Percentiles rank a stretch among this genome's conserved stretches.
Evolutionary conservation across 192 early-diverging fungal genomes (phyloP).

Genomic region (Helicostylum pulchrum): DNA sequence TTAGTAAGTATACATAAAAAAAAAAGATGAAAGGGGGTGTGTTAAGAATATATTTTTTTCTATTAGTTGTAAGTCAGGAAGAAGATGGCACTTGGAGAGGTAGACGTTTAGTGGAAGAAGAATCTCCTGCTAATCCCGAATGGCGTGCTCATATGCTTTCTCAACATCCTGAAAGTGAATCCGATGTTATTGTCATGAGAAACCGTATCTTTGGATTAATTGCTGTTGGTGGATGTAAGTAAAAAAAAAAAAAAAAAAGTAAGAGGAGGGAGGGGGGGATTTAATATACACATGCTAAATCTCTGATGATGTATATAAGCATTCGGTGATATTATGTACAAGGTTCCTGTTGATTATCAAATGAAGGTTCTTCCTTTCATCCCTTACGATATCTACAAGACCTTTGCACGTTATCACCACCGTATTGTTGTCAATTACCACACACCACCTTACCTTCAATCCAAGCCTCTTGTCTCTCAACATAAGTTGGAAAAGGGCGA

Average conservation of each 20-base stretch:
- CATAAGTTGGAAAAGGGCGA: conserved; percentile 60
- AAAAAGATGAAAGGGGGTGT: background rate
- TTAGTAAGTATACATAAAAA: conserved; percentile 29
- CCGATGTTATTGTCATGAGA: conserved; percentile 14
- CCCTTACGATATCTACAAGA: conserved; percentile 33
- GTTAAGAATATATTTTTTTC: conserved; percentile 19
- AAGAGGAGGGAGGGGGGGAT: conserved; percentile 26
- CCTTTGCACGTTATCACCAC: conserved; percentile 38
- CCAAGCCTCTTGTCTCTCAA: conserved; percentile 64
- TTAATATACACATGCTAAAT: conserved; percentile 44
- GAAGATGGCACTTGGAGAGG: conserved; percentile 58
- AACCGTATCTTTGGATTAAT: conserved; percentile 25
- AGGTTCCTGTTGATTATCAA: conserved; percentile 44
- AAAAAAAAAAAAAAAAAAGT: background rate
- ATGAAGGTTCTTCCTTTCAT: conserved; percentile 46
- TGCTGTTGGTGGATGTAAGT: conserved; percentile 36
- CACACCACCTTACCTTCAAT: conserved; percentile 75
- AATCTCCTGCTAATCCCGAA: conserved; percentile 32
- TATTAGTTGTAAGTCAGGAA: conserved; percentile 64
- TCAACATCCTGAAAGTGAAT: conserved; percentile 27
- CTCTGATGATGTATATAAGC: conserved; percentile 46
- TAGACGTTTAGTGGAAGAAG: conserved; percentile 61
- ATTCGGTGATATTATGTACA: conserved; percentile 68
- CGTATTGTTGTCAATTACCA: conserved; percentile 41
- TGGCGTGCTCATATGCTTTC: conserved; percentile 43